Conservation (phyloP, 495 filamentous ascomycete genomes). For the Neurospora sp. region DNA sequence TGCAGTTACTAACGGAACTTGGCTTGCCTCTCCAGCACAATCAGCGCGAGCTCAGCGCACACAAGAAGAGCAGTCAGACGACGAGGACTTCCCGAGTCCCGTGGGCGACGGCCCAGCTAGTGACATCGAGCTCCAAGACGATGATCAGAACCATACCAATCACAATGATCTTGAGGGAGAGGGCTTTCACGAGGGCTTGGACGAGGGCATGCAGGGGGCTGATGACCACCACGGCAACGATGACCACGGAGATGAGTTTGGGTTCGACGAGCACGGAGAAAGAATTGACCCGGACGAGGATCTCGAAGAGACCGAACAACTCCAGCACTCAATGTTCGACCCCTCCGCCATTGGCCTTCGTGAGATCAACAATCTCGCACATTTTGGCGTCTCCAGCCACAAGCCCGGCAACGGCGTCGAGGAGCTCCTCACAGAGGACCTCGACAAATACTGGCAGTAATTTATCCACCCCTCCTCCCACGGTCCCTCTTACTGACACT, state of each 20-base stretch:
- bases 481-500: constrained; percentile 2
- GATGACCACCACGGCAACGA: constrained; percentile 16
- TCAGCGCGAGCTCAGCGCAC: background rate
- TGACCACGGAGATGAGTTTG: constrained; percentile 13
- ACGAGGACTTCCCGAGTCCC: constrained; percentile 6
- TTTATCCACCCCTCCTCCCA: constrained; percentile 9
- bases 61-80: constrained; percentile 5
- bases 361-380: constrained; percentile 90
- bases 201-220: constrained; percentile 2
- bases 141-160: background rate
- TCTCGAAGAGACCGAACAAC: constrained; percentile 19
- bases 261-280: background rate
- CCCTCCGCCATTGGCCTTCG: constrained; percentile 49
- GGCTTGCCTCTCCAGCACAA: constrained; percentile 1
- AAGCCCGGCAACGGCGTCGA: constrained; percentile 87
- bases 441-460: constrained; percentile 80
- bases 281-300: constrained; percentile 10
- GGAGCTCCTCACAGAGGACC: constrained; percentile 71
- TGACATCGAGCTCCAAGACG: background rate
- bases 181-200: background rate
- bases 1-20: constrained; percentile 11
- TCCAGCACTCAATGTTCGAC: constrained; percentile 26
- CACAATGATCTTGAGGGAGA: background rate
- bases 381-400: constrained; percentile 81
- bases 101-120: background rate